A percentile compares a stretch with the other conserved stretches of the same genome.
Evolutionary conservation across 495 filamentous ascomycete species (phyloP).

Genomic region (Neurospora sp.): DNA sequence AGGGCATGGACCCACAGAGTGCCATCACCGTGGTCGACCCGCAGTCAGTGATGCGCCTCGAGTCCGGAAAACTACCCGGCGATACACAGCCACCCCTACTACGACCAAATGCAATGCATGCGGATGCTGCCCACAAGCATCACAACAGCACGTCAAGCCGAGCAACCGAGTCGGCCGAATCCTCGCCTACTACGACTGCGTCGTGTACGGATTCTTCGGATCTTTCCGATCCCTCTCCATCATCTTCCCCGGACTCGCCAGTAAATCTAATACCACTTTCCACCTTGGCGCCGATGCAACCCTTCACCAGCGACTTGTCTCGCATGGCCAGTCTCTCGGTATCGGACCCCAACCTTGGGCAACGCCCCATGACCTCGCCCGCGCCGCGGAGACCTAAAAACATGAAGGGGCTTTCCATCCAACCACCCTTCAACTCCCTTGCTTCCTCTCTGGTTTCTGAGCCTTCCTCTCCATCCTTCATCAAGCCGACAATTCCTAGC

Average conservation of each 20-base stretch:
- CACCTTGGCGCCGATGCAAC: slow-evolving; percentile 37
- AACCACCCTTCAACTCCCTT: slow-evolving; percentile 52
- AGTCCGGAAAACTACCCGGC: slow-evolving; percentile 19
- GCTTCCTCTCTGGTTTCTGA: slow-evolving; percentile 47
- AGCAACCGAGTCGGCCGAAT: slow-evolving; percentile 77
- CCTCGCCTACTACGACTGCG: slow-evolving; percentile 91
- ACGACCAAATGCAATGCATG: slow-evolving; percentile 23
- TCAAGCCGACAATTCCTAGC: slow-evolving; percentile 60
- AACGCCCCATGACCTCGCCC: slow-evolving; percentile 52
- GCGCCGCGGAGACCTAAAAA: slow-evolving; percentile 75
- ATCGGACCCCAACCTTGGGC: slow-evolving; percentile 25
- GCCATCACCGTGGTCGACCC: slow-evolving; percentile 35
- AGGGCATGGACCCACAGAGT: slow-evolving; percentile 32
- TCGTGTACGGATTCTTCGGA: slow-evolving; percentile 85
- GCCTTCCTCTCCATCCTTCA: slow-evolving; percentile 73
- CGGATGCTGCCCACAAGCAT: slow-evolving; percentile 42
- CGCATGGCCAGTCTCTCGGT: slow-evolving; percentile 34
- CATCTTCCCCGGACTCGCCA: slow-evolving; percentile 83
- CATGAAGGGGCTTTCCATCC: slow-evolving; percentile 86
- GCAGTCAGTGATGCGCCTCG: slow-evolving; percentile 30
- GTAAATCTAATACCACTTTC: slow-evolving; percentile 51
- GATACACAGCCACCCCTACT: slow-evolving; percentile 22
- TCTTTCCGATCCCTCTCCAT: slow-evolving; percentile 81
- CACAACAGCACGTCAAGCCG: slow-evolving; percentile 68
- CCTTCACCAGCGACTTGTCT: slow-evolving; percentile 33